Base-by-base conservation (phyloP, 345 rosid species). In the Moricandia arvensis region DNA sequence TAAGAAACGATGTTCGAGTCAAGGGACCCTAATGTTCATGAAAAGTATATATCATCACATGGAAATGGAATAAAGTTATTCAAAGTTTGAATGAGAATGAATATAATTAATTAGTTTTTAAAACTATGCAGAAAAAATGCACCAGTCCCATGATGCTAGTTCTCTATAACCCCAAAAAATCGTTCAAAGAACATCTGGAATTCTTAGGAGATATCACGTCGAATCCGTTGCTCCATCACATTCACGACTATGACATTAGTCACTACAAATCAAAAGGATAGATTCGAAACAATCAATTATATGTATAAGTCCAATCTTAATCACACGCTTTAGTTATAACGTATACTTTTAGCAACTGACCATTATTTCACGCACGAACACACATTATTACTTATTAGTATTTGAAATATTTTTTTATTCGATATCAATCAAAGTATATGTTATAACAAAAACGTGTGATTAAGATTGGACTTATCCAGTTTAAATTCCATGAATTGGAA, bases 11-110 rank as follows among this genome's bases (percentile, higher is more conserved):
- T 60, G 47, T 61, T 31, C 24, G 34, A 78, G 69, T 72, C 69
- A 66, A 37, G 59, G 81, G 81, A 66, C 81, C 81, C 37, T 49
- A 11, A 12, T 66, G 73, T 66, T 66, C 29, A 18, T 21, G 81
- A 66, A 72, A 78, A 78, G 77, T 72, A 27, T 65, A 66, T 59
- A 66, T 78, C 77, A 66, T 59, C 77, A 78, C 81, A 78, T 78
- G 81, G 69, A 72, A 12, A 8, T 38, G 49, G 18, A 30, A 66
- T 47, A 78, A 72, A 78, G 73, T 10, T 35, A 43, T 77, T 72
- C 72, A 77, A 77, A 77, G 62, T 77, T 77, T 59, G 77, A 72
- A 78, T 72, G 63, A 78, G 35, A 66, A 59, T 17, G 41, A 60
- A 66, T 49, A 49, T 61, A n/a, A 65, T 45, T 45, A 17, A 8